Evolutionary conservation across 2,329 filamentous ascomycete genomes (phyloP).

Genomic region (Phoma sp.): DNA sequence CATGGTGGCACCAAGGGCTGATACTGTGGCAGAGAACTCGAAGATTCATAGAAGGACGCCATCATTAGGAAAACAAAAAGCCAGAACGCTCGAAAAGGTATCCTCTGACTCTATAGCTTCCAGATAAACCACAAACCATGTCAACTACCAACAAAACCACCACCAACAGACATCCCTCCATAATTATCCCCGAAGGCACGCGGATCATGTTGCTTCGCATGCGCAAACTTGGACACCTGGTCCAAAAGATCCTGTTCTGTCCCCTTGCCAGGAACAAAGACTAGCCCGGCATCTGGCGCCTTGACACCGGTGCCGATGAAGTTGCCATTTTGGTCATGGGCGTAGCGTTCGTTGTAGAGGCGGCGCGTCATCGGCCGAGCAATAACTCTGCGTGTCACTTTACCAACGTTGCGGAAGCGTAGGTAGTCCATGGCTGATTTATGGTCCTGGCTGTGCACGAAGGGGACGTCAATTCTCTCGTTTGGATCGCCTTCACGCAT

Average conservation of each 20-base stretch:
- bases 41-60: neutral
- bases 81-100: neutral
- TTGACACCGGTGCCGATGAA: conserved; percentile 34
- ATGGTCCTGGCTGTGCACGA: conserved; percentile 25
- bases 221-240: conserved; percentile 37
- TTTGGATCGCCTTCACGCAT: conserved; percentile 14
- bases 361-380: conserved; percentile 36
- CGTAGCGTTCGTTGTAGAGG: conserved; percentile 38
- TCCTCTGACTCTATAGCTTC: neutral
- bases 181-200: conserved; percentile 6
- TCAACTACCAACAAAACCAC: neutral
- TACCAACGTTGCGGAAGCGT: conserved; percentile 16
- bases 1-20: neutral
- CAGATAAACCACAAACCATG: too few relatives aligned
- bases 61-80: neutral
- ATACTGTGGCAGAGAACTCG: neutral
- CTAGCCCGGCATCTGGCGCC: conserved; percentile 31
- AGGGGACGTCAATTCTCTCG: conserved; percentile 10
- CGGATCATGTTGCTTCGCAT: conserved; percentile 29
- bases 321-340: conserved; percentile 36
- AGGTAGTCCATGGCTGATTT: conserved; percentile 20
- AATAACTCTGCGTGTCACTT: conserved; percentile 29
- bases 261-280: conserved; percentile 36
- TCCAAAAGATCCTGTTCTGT: conserved; percentile 34
- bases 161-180: conserved; percentile 1